Evolutionary conservation across 495 filamentous ascomycete genomes (phyloP).

Genomic region (Hypoxylon fuscum): DNA sequence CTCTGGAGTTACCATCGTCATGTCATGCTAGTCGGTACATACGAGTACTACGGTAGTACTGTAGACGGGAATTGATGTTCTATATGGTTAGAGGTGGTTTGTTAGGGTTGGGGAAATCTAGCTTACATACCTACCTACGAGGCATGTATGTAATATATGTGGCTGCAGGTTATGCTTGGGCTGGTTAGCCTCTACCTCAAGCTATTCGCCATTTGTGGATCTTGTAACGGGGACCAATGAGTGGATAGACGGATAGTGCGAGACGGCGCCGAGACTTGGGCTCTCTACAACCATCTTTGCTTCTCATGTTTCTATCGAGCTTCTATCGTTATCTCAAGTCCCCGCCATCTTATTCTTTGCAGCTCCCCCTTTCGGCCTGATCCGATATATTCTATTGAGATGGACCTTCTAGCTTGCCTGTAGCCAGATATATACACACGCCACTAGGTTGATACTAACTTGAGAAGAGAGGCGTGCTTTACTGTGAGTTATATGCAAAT

Average conservation of each 20-base stretch:
- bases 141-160: conserved; percentile 20
- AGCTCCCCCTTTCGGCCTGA: conserved; percentile 44
- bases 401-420: conserved; percentile 6
- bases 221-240: conserved; percentile 18
- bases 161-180: conserved; percentile 26
- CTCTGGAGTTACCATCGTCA: conserved; percentile 25
- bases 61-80: conserved; percentile 27
- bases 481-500: conserved; percentile 38
- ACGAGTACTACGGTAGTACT: conserved; percentile 34
- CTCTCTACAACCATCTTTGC: conserved; percentile 19
- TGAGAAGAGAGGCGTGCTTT: conserved; percentile 24
- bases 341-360: conserved; percentile 43
- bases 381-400: conserved; percentile 35
- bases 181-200: conserved; percentile 22
- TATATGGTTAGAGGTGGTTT: conserved; percentile 22
- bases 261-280: conserved; percentile 32
- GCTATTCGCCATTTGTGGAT: conserved; percentile 19
- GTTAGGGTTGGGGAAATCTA: conserved; percentile 21
- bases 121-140: too few species aligned
- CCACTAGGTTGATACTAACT: conserved; percentile 11
- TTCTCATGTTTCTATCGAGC: conserved; percentile 41
- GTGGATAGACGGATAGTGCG: conserved; percentile 6
- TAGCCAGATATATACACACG: neutral
- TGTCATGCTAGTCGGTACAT: conserved; percentile 22
- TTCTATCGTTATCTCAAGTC: conserved; percentile 47